Evolutionary conservation across 768 basidiomycete genomes (phyloP).

Genomic region (Suillus brevipes): DNA sequence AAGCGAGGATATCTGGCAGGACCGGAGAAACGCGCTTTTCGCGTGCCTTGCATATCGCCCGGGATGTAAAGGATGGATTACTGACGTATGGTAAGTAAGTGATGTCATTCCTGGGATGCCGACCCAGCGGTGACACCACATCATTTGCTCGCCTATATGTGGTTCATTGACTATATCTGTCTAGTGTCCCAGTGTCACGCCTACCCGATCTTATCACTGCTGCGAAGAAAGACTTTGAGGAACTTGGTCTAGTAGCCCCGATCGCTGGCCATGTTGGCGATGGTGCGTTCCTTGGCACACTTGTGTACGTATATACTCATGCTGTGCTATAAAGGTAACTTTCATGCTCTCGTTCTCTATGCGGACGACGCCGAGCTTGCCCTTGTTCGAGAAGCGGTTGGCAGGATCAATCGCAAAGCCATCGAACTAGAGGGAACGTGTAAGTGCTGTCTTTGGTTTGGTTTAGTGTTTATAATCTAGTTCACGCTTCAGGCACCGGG

Average conservation of each 20-base stretch:
- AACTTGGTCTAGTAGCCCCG: conserved; percentile 40
- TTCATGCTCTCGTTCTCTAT: conserved; percentile 41
- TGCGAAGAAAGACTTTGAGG: conserved; percentile 46
- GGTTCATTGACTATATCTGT: not conserved
- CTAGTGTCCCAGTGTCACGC: conserved; percentile 35
- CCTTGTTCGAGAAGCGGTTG: conserved; percentile 30
- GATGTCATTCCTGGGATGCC: not conserved
- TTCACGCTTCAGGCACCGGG: conserved; percentile 29
- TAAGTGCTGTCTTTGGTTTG: conserved; percentile 14
- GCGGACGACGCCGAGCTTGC: conserved; percentile 37
- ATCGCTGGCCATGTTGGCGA: conserved; percentile 48
- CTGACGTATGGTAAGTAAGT: conserved; percentile 37
- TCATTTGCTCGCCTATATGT: not conserved
- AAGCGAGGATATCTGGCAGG: conserved; percentile 40
- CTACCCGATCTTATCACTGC: conserved; percentile 39
- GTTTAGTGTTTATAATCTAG: not conserved
- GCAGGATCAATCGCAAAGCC: conserved; percentile 36
- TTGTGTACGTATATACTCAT: conserved; percentile 1
- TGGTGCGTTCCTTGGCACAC: conserved; percentile 21
- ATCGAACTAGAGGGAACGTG: conserved; percentile 39
- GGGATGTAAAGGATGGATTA: conserved; percentile 39
- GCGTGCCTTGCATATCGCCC: conserved; percentile 32
- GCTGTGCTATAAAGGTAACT: conserved; percentile 37
- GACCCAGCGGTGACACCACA: not conserved
- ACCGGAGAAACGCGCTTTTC: conserved; percentile 28